Conservation (phyloP, 148 eudicot species). For the Limonium bicolor region DNA sequence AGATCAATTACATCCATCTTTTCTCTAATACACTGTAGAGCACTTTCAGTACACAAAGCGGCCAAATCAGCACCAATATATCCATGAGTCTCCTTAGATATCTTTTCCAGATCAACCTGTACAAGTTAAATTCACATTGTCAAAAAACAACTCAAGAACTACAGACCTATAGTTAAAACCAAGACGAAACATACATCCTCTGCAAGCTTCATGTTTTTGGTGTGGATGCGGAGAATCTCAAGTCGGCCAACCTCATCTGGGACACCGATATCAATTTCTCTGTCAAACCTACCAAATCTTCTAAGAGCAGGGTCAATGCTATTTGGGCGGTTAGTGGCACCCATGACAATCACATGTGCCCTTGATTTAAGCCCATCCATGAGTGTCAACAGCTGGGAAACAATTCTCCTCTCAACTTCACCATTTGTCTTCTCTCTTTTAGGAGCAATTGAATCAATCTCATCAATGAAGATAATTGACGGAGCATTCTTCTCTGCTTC, state of each 20-base stretch:
- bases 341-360: constrained; percentile 82
- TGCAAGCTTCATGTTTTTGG: constrained; percentile 80
- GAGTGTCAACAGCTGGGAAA: constrained; percentile 75
- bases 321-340: constrained; percentile 83
- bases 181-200: constrained; percentile 37
- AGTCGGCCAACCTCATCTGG: constrained; percentile 87
- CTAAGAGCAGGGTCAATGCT: constrained; percentile 83
- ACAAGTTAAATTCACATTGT: background rate
- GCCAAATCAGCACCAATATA: constrained; percentile 83
- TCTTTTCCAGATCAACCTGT: constrained; percentile 74
- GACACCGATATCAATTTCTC: constrained; percentile 89
- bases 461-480: constrained; percentile 81
- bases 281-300: constrained; percentile 80
- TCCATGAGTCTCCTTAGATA: constrained; percentile 71
- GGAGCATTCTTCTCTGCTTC: constrained; percentile 94
- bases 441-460: constrained; percentile 88
- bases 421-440: constrained; percentile 82
- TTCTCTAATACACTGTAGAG: constrained; percentile 82
- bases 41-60: constrained; percentile 81
- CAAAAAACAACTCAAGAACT: background rate
- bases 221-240: constrained; percentile 82
- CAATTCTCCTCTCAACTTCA: constrained; percentile 90
- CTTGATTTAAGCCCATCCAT: constrained; percentile 90
- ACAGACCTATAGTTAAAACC: background rate
- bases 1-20: constrained; percentile 89